Evolutionary conservation across 441 rosid genomes (phyloP), one percentile per base, ranked within the genome.

Genomic region (Populus hybrid): DNA sequence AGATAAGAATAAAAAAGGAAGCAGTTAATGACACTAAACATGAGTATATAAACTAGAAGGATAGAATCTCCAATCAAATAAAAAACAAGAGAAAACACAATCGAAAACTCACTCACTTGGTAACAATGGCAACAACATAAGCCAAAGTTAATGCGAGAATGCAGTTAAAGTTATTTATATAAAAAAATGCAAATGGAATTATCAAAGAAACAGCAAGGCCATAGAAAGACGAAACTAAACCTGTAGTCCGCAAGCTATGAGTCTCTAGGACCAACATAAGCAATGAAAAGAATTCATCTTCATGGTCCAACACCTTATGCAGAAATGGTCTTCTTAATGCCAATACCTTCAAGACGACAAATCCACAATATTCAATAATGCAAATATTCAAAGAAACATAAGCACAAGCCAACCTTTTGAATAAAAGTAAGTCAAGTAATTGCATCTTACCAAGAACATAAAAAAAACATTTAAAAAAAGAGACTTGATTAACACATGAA

Each of bases 231-330:
- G 61, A 16, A 53, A 53, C 2, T 53, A 72, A 82, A 96, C 99
- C 99, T 86, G 99, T 91, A 67, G 91, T 96, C 76, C 98, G 86
- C 78, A 96, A 88, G 88, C 99, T 94, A 83, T 94, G 99, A 61
- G 90, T 87, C 85, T 96, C 99, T 5, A 96, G 98, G 69, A 92
- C 85, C 83, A 94, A 85, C 98, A 92, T 92, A 78, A 96, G 88
- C 81, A 90, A 79, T 79, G 94, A 92, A 81, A 87, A 96, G 89
- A 92, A 96, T 75, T 96, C 99, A 82, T 96, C 99, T 74, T 96
- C 99, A 64, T 89, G 90, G 83, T 96, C 98, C 78, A 96, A 87
- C 63, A 96, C 86, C 76, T 88, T 96, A 74, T 96, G 99, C 16
- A 96, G 90, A 73, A 96, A 82, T 0, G 99, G 95, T 80, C 98